Evolutionary conservation across 148 eudicot species (phyloP).

Genomic region (Chenopodium suecicum): DNA sequence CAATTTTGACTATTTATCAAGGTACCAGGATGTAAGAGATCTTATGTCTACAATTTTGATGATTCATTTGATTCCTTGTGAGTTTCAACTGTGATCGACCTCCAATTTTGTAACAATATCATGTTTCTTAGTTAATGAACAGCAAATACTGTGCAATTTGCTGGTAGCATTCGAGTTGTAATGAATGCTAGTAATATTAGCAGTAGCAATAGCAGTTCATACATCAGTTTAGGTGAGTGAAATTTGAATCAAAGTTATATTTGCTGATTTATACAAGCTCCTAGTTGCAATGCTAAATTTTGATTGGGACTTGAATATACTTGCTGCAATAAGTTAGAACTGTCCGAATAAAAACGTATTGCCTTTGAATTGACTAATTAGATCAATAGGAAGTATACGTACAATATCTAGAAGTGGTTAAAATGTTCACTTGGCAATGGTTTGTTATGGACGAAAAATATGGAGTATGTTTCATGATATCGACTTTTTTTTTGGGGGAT

Average conservation of each 20-base stretch:
- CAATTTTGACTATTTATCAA: constrained; percentile 30
- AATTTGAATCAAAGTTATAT: not conserved
- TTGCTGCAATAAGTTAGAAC: too few species aligned
- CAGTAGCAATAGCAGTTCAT: not conserved
- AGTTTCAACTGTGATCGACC: not conserved
- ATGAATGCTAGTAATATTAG: not conserved
- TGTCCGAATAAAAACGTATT: too few species aligned
- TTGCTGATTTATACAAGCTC: not conserved
- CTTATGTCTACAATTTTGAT: constrained; percentile 11
- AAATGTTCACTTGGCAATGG: too few species aligned
- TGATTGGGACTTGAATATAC: not conserved
- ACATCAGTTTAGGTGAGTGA: not conserved
- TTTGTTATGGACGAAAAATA: too few species aligned
- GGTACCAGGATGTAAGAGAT: constrained; percentile 15
- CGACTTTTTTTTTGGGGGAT: too few species aligned
- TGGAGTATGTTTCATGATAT: too few species aligned
- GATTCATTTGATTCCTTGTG: not conserved
- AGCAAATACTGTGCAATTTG: not conserved
- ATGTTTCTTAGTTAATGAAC: not conserved
- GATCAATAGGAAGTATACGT: too few species aligned
- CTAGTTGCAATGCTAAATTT: not conserved
- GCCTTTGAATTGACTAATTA: too few species aligned
- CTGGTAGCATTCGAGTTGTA: not conserved
- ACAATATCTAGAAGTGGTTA: too few species aligned
- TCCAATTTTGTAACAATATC: not conserved